Evolutionary conservation across 1,284 basidiomycete genomes (phyloP), one percentile per base, ranked within the genome.

Genomic region (Athelia psychrophila): DNA sequence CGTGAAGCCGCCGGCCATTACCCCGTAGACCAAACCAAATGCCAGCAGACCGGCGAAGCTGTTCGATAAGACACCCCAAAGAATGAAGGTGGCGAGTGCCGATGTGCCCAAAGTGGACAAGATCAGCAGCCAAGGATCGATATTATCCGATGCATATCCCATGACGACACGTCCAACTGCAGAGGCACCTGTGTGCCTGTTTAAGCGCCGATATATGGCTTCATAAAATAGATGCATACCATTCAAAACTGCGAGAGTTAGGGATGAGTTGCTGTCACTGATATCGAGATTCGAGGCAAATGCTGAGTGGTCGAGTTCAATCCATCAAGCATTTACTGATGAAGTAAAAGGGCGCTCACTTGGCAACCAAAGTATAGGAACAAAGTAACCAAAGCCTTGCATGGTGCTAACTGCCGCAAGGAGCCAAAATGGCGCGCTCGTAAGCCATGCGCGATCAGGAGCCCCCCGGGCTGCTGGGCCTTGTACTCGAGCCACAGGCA

Each of bases 21-120:
- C 57, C 1, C 74, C 73, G 42, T 74, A 70, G 1, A 56, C 60
- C 13, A 74, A 48, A 2, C 67, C 63, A 42, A 72, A 76, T 1
- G 60, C 57, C 1, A 74, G 50, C 1, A 73, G 54, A 0, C 70
- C 71, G 1, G 62, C 63, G 15, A 74, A 61, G 2, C 62, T 60
- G 32, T 63, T 61, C 1, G 71, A 67, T 0, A 70, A 49, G 0
- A 74, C 56, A 5, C 73, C 73, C 74, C 73, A 76, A 1, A 75
- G 57, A 15, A 75, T 48, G 54, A 75, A 71, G 0, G 68, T 72
- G 12, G 63, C 57, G 8, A 70, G 38, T 1, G 68, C 69, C 13
- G 27, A 5, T 30, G 27, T 6, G 5, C 27, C 15, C 23, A 72
- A 62, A 1, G 60, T 67, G 3, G 48, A 42, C 6, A 70, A 46